Evolutionary conservation across 169 alveolate genomes (phyloP), one percentile per base, ranked within the genome.

Genomic region (Toxoplasma gondii): DNA sequence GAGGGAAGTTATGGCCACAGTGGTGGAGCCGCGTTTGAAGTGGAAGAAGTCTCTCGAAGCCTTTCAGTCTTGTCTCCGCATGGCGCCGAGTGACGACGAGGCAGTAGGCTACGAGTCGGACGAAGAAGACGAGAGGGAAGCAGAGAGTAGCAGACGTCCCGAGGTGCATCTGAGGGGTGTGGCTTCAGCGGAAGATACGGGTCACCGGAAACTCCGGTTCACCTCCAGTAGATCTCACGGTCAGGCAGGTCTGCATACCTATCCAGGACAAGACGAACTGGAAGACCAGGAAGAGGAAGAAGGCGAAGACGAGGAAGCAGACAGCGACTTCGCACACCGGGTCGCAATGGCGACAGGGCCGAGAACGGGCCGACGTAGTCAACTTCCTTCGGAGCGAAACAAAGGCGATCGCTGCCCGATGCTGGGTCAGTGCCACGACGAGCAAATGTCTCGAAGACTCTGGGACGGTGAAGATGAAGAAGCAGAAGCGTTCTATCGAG

Each of bases 61-160:
- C 83, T 70, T 70, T 22, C 83, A 70, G 83, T 70, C 83, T 16
- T 70, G 39, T 27, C 39, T 70, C 39, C 83, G 83, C 83, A 70
- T 70, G 83, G 17, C 39, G 83, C 36, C 83, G 39, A 70, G 83
- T 34, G 83, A 70, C 83, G 83, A 70, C 17, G 83, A 70, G 39
- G 83, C 34, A 9, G 83, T 70, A 10, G 83, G 83, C 39, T 70
- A 70, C 39, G 83, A 70, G 83, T 70, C 83, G 17, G 83, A 70
- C 34, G 83, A 70, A 22, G 83, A 70, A 34, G 83, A 70, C 83
- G 83, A 70, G 36, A 34, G 27, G 27, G 34, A 70, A 16, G 39
- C 34, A 27, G 27, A 70, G 34, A 34, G 12, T 10, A 70, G 17
- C 83, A 34, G 83, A 7, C 83, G 83, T 70, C 44, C 39, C 10